Conservation (phyloP, 805 yeast genomes). For the Nakazawaea anatomiae region DNA sequence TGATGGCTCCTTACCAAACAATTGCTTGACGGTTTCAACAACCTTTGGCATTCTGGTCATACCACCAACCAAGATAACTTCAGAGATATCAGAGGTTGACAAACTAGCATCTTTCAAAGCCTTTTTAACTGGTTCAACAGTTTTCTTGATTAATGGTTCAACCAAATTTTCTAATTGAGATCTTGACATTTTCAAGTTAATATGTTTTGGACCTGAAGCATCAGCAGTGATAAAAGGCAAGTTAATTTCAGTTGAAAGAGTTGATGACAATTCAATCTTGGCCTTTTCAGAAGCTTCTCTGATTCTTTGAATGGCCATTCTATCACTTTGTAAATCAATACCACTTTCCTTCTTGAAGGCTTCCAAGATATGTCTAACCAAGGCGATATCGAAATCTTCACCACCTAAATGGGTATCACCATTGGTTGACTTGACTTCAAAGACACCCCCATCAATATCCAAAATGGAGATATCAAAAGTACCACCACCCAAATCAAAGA, state of each 20-base stretch:
- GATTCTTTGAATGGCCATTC: constrained; percentile 64
- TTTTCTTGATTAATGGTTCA: constrained; percentile 57
- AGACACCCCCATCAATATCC: constrained; percentile 96
- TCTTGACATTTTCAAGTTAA: constrained; percentile 54
- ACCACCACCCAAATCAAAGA: constrained; percentile 98
- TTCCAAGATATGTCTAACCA: constrained; percentile 70
- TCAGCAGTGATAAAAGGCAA: constrained; percentile 62
- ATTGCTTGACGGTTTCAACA: constrained; percentile 49
- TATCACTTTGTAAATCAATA: constrained; percentile 45
- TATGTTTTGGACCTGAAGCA: constrained; percentile 47
- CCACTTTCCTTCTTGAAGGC: constrained; percentile 50
- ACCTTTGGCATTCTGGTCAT: constrained; percentile 89
- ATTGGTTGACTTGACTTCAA: constrained; percentile 95
- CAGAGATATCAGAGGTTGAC: constrained; percentile 60
- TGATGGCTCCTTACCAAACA: constrained; percentile 62
- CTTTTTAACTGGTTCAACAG: constrained; percentile 67
- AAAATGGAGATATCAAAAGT: constrained; percentile 94
- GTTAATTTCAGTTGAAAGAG: constrained; percentile 52
- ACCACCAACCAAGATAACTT: constrained; percentile 78
- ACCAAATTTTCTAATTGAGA: constrained; percentile 64
- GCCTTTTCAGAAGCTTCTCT: constrained; percentile 76
- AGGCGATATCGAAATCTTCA: constrained; percentile 84
- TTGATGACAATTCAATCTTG: constrained; percentile 70
- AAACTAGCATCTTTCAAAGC: constrained; percentile 73
- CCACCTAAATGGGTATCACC: constrained; percentile 95